Conservation (phyloP, 2,329 filamentous ascomycete genomes). For the Albophoma yamanashiensis region DNA sequence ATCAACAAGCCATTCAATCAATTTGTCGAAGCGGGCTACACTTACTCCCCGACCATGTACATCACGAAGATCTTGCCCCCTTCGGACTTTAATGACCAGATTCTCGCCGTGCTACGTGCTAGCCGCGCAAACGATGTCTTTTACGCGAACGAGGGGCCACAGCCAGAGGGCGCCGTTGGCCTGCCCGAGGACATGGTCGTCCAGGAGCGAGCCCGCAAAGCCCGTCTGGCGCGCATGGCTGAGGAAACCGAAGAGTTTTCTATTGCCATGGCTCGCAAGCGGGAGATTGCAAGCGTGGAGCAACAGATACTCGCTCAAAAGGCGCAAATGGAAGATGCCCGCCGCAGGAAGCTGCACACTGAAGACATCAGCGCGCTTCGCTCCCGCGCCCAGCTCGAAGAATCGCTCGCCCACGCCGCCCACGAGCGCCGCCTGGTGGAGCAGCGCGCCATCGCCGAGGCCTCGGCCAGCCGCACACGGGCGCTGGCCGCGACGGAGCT, state of each 20-base stretch:
- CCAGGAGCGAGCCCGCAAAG: conserved; percentile 38
- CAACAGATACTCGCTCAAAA: conserved; percentile 37
- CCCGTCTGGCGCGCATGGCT: conserved; percentile 31
- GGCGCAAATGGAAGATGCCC: conserved; percentile 40
- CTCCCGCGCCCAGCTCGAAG: conserved; percentile 35
- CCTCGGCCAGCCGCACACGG: conserved; percentile 30
- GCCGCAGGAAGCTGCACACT: conserved; percentile 32
- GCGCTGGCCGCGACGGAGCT: conserved; percentile 36
- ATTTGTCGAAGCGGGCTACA: conserved; percentile 39
- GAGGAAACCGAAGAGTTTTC: conserved; percentile 39
- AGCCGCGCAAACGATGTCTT: conserved; percentile 43
- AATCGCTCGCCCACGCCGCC: conserved; percentile 22
- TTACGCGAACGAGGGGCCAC: conserved; percentile 41
- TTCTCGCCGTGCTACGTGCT: conserved; percentile 36
- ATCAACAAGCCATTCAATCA: conserved; percentile 50
- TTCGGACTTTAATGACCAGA: conserved; percentile 26
- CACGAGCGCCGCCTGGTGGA: conserved; percentile 29
- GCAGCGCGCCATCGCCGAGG: conserved; percentile 35
- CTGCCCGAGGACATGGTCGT: conserved; percentile 38
- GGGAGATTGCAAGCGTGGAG: conserved; percentile 40
- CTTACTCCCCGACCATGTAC: conserved; percentile 57
- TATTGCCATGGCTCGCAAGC: conserved; percentile 34
- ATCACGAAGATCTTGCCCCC: conserved; percentile 33
- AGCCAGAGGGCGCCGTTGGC: conserved; percentile 41
- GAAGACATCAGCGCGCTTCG: conserved; percentile 33